Base-by-base conservation (phyloP, 202 grass and related monocot genomes). In the Digitaria exilis region DNA sequence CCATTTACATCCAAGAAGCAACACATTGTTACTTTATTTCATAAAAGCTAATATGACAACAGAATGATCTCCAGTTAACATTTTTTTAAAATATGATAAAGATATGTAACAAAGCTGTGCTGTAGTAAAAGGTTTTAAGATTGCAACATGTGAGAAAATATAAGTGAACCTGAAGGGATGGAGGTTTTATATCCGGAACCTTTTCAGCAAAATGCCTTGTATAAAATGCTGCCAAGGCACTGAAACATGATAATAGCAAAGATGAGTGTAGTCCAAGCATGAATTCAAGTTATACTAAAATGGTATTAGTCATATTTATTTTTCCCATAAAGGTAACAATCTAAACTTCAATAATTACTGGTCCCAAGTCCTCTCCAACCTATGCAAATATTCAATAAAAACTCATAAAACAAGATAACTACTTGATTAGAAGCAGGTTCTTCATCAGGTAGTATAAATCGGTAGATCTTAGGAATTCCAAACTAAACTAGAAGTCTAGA, bases 161-260 rank as follows among this genome's bases (percentile, higher is more conserved):
- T 35, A 55, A 54, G 62, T 69, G 66, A 93, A 97, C 95, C 92
- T 98, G 95, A 51, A 98, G 90, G 88, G 86, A 95, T 85, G 95
- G 95, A 88, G 92, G 73, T 71, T 95, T 93, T 85, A 98, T 90
- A 74, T 93, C 87, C 17, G 82, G 82, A 89, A 98, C 84, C 89
- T 93, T 98, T 83, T 98, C 92, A 66, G 95, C 92, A 88, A 98
- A 95, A 65, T 95, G 90, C 73, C 95, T 92, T 34, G 95, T 98
- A 84, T 98, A 98, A 92, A 98, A 98, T 84, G 95, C 92, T 87
- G 95, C 95, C 83, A 98, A 83, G 16, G 95, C 92, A 90, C 92
- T 98, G 89, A 80, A 88, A 82, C 77, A 76, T 88, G 82, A 75
- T 9, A 82, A 15, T 67, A 39, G 50, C 46, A 59, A 70, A 63